Evolutionary conservation across 208 protist genomes (phyloP).

Genomic region (Tritrichomonas musculus): DNA sequence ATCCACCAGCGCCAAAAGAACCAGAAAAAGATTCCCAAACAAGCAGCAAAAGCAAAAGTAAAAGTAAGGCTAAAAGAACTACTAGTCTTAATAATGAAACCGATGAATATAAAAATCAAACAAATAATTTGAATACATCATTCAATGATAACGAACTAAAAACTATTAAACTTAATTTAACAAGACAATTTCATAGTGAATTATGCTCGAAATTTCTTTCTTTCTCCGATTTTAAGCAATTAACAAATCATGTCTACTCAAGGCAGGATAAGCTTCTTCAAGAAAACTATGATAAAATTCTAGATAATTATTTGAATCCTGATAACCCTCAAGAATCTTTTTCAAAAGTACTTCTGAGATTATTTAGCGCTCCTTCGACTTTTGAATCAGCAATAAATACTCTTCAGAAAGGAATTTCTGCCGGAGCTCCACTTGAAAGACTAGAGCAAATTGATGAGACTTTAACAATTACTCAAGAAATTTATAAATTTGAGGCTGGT

Average conservation of each 20-base stretch:
- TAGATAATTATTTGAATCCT: neutral
- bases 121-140: too few relatives aligned
- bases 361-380: neutral
- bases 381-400: neutral
- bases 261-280: neutral
- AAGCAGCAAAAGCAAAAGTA: too few relatives aligned
- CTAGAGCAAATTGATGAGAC: neutral
- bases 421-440: neutral
- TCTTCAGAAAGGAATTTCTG: neutral
- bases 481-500: neutral
- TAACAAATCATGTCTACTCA: neutral
- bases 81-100: too few relatives aligned
- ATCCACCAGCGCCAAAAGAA: neutral
- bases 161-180: neutral
- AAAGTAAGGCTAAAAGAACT: too few relatives aligned
- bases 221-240: neutral
- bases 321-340: neutral
- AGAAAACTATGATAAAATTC: neutral
- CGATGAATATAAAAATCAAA: too few relatives aligned
- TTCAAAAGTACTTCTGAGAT: neutral
- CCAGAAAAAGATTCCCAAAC: too few relatives aligned
- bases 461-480: neutral
- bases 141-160: too few relatives aligned
- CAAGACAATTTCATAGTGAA: neutral
- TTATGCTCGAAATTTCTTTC: neutral